Evolutionary conservation across 768 basidiomycete species (phyloP).

Genomic region (Pulveroboletus ravenelii): DNA sequence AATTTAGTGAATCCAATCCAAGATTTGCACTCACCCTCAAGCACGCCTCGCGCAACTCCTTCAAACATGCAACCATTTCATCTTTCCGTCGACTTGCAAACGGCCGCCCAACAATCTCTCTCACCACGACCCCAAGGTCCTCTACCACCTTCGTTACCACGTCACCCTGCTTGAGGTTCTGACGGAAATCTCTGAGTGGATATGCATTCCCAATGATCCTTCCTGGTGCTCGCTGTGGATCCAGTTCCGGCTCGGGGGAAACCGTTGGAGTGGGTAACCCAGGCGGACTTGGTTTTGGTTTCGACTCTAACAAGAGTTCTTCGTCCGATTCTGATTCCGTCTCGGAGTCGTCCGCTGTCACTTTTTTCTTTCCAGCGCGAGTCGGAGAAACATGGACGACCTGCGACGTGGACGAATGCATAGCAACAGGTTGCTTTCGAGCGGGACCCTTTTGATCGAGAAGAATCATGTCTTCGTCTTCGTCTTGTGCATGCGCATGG

Average conservation of each 20-base stretch:
- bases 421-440: slow-evolving; percentile 12
- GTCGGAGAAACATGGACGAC: neutral
- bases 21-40: slow-evolving; percentile 44
- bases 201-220: slow-evolving; percentile 70
- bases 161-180: slow-evolving; percentile 68
- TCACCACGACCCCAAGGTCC: slow-evolving; percentile 67
- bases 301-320: slow-evolving; percentile 20
- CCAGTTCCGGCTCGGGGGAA: slow-evolving; percentile 41
- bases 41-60: slow-evolving; percentile 59
- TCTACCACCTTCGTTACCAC: slow-evolving; percentile 82
- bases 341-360: slow-evolving; percentile 38
- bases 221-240: slow-evolving; percentile 57
- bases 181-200: slow-evolving; percentile 74
- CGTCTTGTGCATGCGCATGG: slow-evolving; percentile 58
- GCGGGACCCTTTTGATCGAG: slow-evolving; percentile 36
- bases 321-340: slow-evolving; percentile 50
- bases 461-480: slow-evolving; percentile 56
- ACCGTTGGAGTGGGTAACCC: slow-evolving; percentile 51
- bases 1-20: neutral
- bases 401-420: slow-evolving; percentile 9
- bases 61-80: slow-evolving; percentile 74
- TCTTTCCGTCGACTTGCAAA: slow-evolving; percentile 63
- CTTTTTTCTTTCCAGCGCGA: slow-evolving; percentile 15
- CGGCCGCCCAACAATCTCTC: slow-evolving; percentile 63
- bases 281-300: slow-evolving; percentile 10